Evolutionary conservation across 331 rosid genomes (phyloP).

Genomic region (Erythrophleum ivorense): DNA sequence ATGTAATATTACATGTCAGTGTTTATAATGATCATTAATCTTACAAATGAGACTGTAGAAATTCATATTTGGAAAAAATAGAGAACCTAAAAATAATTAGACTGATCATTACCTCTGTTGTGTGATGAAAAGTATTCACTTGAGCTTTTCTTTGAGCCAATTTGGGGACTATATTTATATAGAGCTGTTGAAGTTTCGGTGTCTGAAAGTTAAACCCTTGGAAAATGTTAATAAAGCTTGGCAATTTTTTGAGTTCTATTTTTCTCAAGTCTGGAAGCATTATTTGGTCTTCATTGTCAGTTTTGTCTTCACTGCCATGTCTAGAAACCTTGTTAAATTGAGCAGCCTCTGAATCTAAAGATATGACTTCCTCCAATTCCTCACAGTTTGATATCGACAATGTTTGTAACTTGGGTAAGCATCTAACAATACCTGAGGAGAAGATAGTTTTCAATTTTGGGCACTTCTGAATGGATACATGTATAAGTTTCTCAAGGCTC

Average conservation of each 20-base stretch:
- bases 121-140: too few relatives aligned
- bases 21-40: background rate
- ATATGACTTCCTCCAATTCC: background rate
- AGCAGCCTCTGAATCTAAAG: conserved; percentile 1
- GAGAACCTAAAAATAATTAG: background rate
- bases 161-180: conserved; percentile 29
- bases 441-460: conserved; percentile 2
- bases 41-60: background rate
- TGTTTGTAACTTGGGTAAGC: background rate
- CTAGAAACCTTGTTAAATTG: conserved; percentile 22
- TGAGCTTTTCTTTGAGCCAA: conserved; percentile 15
- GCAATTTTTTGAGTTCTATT: conserved; percentile 33
- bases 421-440: background rate
- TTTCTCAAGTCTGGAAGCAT: conserved; percentile 40
- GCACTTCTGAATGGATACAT: background rate
- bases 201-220: conserved; percentile 33
- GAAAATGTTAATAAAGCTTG: conserved; percentile 50
- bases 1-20: background rate
- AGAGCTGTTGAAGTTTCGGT: conserved; percentile 4
- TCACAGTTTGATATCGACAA: background rate
- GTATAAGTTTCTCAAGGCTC: conserved; percentile 14
- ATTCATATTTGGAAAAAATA: background rate
- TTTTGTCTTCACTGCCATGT: background rate
- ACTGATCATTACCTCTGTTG: background rate
- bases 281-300: background rate